These are phyloP conservation scores for Hibiscus mutabilis DNA, from an alignment of 345 rosid species.

Conservation along the genomic window DNA sequence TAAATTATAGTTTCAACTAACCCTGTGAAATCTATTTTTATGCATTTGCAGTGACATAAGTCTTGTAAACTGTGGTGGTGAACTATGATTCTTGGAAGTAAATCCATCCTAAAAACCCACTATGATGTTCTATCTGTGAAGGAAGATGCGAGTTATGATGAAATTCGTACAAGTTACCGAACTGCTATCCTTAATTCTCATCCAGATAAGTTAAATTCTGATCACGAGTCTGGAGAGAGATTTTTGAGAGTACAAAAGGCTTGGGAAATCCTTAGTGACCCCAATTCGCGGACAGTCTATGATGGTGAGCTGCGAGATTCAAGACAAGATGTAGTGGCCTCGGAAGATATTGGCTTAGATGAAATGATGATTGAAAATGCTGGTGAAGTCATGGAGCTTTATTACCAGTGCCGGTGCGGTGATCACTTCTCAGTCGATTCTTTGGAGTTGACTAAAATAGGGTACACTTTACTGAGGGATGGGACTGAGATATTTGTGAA, in stretches of 20 bases:
- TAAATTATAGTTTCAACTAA: neutral
- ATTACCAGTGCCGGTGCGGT: conserved; percentile 72
- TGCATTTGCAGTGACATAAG: conserved; percentile 11
- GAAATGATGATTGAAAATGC: conserved; percentile 57
- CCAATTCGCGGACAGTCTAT: conserved; percentile 47
- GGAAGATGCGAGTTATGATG: conserved; percentile 67
- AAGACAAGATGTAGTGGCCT: conserved; percentile 34
- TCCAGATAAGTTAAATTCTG: conserved; percentile 54
- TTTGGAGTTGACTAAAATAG: conserved; percentile 57
- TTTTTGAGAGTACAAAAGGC: conserved; percentile 68
- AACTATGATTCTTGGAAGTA: conserved; percentile 46
- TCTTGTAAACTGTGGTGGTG: neutral
- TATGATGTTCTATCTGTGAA: conserved; percentile 54
- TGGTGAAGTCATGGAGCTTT: conserved; percentile 41
- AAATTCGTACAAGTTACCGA: conserved; percentile 60
- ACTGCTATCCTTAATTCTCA: conserved; percentile 58
- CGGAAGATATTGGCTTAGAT: conserved; percentile 58
- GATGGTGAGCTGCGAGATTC: conserved; percentile 49
- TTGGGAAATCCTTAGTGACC: conserved; percentile 64
- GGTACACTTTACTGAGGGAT: conserved; percentile 47
- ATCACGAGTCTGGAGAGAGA: conserved; percentile 27
- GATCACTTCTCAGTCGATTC: conserved; percentile 74
- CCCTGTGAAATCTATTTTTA: neutral
- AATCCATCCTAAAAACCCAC: conserved; percentile 35
- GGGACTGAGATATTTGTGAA: conserved; percentile 24